Evolutionary conservation across 805 yeast genomes (phyloP).

Genomic region (Nakazawaea laoshanensis): DNA sequence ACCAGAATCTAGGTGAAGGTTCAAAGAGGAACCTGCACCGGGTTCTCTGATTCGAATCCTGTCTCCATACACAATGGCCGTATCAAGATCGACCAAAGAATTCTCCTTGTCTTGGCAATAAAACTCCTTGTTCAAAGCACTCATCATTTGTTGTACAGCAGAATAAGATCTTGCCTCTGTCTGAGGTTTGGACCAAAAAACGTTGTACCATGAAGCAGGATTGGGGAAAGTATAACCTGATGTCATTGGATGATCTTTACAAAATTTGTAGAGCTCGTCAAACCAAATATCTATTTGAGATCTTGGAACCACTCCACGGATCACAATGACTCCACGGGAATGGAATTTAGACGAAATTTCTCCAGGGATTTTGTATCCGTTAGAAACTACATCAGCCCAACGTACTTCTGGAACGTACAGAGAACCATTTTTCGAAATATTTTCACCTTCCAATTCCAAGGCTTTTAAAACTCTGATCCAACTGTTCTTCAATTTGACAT

Average conservation of each 20-base stretch:
- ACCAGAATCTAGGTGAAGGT: conserved; percentile 34
- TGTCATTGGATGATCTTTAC: conserved; percentile 20
- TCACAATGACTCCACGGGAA: conserved; percentile 20
- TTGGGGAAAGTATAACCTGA: conserved; percentile 18
- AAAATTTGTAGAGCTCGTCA: conserved; percentile 14
- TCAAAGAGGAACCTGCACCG: conserved; percentile 25
- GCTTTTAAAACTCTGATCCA: conserved; percentile 22
- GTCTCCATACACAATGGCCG: conserved; percentile 32
- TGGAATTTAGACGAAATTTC: conserved; percentile 9
- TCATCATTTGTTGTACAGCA: conserved; percentile 20
- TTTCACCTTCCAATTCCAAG: conserved; percentile 14
- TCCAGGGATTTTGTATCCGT: conserved; percentile 2
- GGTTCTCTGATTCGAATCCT: conserved; percentile 31
- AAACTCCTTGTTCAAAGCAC: conserved; percentile 12
- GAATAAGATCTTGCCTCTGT: conserved; percentile 30
- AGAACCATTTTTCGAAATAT: conserved; percentile 17
- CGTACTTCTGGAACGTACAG: conserved; percentile 17
- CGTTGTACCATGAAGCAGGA: conserved; percentile 19
- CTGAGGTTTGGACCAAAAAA: conserved; percentile 32
- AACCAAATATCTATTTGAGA: conserved; percentile 17
- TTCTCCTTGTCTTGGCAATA: conserved; percentile 13
- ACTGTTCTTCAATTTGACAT: conserved; percentile 18
- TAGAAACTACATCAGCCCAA: conserved; percentile 15
- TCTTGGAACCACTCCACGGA: conserved; percentile 22
- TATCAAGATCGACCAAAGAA: conserved; percentile 20